Conservation (phyloP, 306 rosid genomes). For the Vigna mungo region DNA sequence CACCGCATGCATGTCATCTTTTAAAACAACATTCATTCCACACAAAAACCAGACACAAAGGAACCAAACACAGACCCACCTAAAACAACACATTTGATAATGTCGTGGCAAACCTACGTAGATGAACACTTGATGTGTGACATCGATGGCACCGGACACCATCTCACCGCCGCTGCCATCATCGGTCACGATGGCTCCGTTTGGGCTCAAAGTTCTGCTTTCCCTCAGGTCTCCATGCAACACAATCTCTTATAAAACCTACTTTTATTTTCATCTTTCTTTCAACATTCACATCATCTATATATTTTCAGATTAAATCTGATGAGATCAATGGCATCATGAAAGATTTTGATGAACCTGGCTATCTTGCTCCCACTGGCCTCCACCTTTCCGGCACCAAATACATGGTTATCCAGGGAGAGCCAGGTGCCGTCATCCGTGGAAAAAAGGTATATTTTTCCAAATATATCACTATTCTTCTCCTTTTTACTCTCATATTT, state of each 20-base stretch:
- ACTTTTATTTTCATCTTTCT: too few relatives aligned
- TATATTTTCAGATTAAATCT: constrained; percentile 59
- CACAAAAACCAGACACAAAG: too few relatives aligned
- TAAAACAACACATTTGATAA: constrained; percentile 18
- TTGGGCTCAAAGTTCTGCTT: constrained; percentile 90
- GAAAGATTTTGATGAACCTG: constrained; percentile 95
- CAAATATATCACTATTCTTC: too few relatives aligned
- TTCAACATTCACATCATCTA: too few relatives aligned
- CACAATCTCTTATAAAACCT: too few relatives aligned
- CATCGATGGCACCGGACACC: constrained; percentile 77
- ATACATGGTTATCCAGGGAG: constrained; percentile 97
- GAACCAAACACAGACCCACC: too few relatives aligned
- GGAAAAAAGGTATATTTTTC: constrained; percentile 74
- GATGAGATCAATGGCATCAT: constrained; percentile 67
- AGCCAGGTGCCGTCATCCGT: constrained; percentile 93
- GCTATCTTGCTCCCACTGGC: constrained; percentile 95
- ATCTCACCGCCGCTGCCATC: constrained; percentile 82
- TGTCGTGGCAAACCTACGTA: constrained; percentile 98
- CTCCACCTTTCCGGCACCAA: constrained; percentile 72
- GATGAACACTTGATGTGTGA: constrained; percentile 99
- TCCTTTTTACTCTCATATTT: too few relatives aligned
- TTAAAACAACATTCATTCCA: constrained; percentile 27
- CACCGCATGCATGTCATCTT: not conserved
- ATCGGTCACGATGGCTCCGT: constrained; percentile 80
- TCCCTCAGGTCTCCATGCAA: constrained; percentile 69